Conservation (phyloP, 2,329 filamentous ascomycete genomes). For the Ophiocordyceps camponoti-floridani region DNA sequence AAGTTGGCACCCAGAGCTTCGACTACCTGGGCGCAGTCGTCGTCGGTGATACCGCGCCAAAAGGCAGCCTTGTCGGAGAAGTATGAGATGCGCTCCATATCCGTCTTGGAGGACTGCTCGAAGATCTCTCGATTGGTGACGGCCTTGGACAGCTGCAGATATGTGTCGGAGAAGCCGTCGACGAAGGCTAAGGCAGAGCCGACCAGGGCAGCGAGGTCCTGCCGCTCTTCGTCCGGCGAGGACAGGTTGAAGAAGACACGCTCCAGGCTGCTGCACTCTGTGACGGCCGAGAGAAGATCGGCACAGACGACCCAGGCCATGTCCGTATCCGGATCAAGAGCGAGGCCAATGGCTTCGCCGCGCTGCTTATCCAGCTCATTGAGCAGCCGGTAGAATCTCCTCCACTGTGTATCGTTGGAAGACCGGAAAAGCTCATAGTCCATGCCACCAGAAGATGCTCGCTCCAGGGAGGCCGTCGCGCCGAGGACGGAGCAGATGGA, state of each 20-base stretch:
- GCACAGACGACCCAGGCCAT: slow-evolving; percentile 74
- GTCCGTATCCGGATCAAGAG: slow-evolving; percentile 50
- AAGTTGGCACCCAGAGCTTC: slow-evolving; percentile 49
- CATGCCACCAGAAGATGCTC: slow-evolving; percentile 42
- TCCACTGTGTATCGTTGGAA: slow-evolving; percentile 71
- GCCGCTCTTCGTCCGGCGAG: slow-evolving; percentile 30
- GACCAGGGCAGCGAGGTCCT: slow-evolving; percentile 43
- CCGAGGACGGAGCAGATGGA: slow-evolving; percentile 57
- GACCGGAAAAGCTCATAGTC: slow-evolving; percentile 60
- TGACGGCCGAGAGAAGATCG: slow-evolving; percentile 61
- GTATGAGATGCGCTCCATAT: slow-evolving; percentile 55
- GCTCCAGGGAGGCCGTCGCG: slow-evolving; percentile 47
- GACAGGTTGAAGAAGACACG: slow-evolving; percentile 51
- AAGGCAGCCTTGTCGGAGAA: slow-evolving; percentile 70
- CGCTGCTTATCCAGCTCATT: slow-evolving; percentile 74
- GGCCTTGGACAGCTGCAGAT: slow-evolving; percentile 48
- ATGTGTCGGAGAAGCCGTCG: slow-evolving; percentile 49
- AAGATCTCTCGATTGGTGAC: slow-evolving; percentile 58
- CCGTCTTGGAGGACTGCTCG: slow-evolving; percentile 50
- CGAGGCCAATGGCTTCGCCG: slow-evolving; percentile 63
- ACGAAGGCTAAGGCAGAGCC: slow-evolving; percentile 53
- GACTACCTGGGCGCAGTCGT: slow-evolving; percentile 56
- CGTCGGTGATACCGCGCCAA: slow-evolving; percentile 62
- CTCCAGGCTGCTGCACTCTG: slow-evolving; percentile 66
- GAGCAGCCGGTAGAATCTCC: slow-evolving; percentile 71